Evolutionary conservation across 257 asterid species (phyloP), one percentile per base, ranked within the genome.

Genomic region (Capsicum baccatum): DNA sequence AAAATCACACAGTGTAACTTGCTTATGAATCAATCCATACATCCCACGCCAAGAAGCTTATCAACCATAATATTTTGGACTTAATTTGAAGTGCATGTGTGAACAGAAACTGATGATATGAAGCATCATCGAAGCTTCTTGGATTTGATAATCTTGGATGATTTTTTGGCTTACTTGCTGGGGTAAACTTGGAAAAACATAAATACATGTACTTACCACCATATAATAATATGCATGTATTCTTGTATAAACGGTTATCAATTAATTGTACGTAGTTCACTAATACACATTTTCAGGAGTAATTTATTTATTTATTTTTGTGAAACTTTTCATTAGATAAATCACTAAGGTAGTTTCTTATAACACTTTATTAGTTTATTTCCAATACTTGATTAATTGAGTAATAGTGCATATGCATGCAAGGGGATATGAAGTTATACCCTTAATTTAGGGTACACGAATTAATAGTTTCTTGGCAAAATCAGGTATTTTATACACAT

Each of bases 111-210:
- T 8, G 55, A 42, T 69, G 55, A 42, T 39, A 47, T 9, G 79
- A 71, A 69, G 79, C 79, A 16, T 69, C 79, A 16, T 42, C 26
- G 79, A 69, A 71, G 58, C 58, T 71, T 71, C 79, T 42, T 42
- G 15, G 58, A 44, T 71, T 47, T 71, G 57, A 47, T 71, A 47
- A 17, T 17, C 47, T 71, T 0, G 35, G 37, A 17, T 71, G 16
- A n/a, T 17, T 42, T 70, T 47, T 59, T 9, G 37, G 16, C 13
- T 70, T 42, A 12, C 35, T 44, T 17, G 56, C 15, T 70, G 9
- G 9, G 19, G 56, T 70, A 9, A 70, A 17, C 13, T 64, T 12
- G 71, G n/a, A 33, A 13, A 64, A 33, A 35, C 8, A 39, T 37
- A 44, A 39, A 68, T 68, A 26, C 78, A 68, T 39, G 52, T 39